phyloP scores from a whole-genome alignment of 2,329 filamentous ascomycete genomes.

The Penicillium fuscoglaucum region DNA sequence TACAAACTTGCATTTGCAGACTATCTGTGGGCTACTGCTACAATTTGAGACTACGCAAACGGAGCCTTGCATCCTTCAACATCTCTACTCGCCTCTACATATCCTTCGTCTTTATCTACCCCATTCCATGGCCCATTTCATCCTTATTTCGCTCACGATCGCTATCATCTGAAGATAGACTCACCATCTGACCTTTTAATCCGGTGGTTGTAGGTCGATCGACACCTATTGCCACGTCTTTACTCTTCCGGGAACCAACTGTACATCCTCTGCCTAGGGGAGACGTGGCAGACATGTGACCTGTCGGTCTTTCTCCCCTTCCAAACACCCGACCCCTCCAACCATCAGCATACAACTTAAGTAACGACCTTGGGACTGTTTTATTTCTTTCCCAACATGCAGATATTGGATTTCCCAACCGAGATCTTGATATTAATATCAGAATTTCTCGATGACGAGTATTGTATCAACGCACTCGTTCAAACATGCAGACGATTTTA shows the following conservation, averaged over 20 bases:
- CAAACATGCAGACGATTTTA: neutral
- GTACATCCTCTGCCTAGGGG: neutral
- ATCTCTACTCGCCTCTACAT: neutral
- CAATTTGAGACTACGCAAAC: neutral
- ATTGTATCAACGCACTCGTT: neutral
- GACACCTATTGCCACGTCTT: neutral
- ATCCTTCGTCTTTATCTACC: neutral
- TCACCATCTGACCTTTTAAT: neutral
- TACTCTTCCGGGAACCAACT: neutral
- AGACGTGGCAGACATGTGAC: neutral
- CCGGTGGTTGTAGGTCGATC: neutral
- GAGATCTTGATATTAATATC: neutral
- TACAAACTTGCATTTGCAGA: neutral
- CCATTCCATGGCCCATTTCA: neutral
- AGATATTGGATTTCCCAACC: neutral
- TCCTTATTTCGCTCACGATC: neutral
- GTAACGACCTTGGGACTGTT: neutral
- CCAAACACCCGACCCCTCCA: neutral
- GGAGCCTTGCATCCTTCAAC: neutral
- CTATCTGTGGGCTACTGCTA: neutral
- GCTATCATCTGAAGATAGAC: neutral
- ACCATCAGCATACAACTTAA: neutral
- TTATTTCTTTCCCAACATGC: neutral
- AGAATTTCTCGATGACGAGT: neutral
- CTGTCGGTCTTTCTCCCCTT: neutral